Conservation (phyloP, 495 filamentous ascomycete genomes). For the Podospora appendiculata region DNA sequence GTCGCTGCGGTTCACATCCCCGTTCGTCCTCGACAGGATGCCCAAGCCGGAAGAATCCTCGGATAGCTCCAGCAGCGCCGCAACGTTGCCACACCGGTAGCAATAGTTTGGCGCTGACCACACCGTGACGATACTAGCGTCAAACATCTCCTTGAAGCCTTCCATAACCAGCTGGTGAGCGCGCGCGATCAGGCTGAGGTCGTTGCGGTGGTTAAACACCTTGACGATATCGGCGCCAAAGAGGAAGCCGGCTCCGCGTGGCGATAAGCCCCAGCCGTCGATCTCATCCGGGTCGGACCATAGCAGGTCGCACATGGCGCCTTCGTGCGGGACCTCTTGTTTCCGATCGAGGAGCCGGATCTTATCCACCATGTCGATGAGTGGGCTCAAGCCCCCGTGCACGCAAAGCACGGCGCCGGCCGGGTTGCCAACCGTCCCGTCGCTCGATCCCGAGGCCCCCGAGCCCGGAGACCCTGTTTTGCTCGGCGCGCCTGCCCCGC, state of each 20-base stretch:
- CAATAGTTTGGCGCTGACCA: slow-evolving; percentile 98
- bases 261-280: slow-evolving; percentile 93
- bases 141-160: slow-evolving; percentile 99
- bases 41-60: slow-evolving; percentile 77
- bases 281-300: slow-evolving; percentile 99
- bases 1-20: slow-evolving; percentile 57
- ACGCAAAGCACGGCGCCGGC: slow-evolving; percentile 90
- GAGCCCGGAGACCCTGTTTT: slow-evolving; percentile 71
- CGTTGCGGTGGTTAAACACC: slow-evolving; percentile 87
- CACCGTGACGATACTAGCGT: slow-evolving; percentile 87
- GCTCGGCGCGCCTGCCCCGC: slow-evolving; percentile 13
- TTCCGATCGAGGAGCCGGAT: slow-evolving; percentile 93
- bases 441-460: slow-evolving; percentile 58
- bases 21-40: slow-evolving; percentile 69
- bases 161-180: slow-evolving; percentile 99
- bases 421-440: slow-evolving; percentile 55
- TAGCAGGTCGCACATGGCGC: slow-evolving; percentile 95
- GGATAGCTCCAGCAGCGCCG: slow-evolving; percentile 84
- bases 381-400: slow-evolving; percentile 83
- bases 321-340: slow-evolving; percentile 97
- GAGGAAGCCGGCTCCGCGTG: slow-evolving; percentile 90
- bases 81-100: slow-evolving; percentile 96
- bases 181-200: slow-evolving; percentile 82
- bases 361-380: slow-evolving; percentile 92
- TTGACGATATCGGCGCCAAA: slow-evolving; percentile 97